Conservation (phyloP, 257 asterid species). For the Nicotiana tabacum region DNA sequence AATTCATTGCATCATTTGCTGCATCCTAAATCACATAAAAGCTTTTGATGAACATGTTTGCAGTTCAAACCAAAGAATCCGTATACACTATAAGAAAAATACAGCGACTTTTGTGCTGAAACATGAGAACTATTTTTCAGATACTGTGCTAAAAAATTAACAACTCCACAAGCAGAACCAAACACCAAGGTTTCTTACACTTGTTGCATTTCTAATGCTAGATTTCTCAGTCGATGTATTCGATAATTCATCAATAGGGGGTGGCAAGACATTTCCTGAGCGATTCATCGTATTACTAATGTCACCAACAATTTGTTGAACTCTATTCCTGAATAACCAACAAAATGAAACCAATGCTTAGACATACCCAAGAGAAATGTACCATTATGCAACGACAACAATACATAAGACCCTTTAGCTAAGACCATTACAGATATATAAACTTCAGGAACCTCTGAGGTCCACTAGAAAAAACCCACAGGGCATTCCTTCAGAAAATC, state of each 20-base stretch:
- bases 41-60: not conserved
- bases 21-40: slow-evolving; percentile 19
- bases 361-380: not conserved
- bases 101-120: slow-evolving; percentile 5
- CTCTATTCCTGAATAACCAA: slow-evolving; percentile 66
- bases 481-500: not conserved
- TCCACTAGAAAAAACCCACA: not conserved
- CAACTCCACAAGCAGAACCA: not conserved
- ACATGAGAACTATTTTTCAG: not conserved
- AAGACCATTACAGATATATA: not conserved
- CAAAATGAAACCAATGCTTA: slow-evolving; percentile 16
- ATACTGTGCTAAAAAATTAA: not conserved
- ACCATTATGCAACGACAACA: not conserved
- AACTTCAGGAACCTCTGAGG: slow-evolving; percentile 5
- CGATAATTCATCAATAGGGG: slow-evolving; percentile 50
- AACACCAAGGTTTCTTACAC: slow-evolving; percentile 33
- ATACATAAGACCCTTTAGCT: not conserved
- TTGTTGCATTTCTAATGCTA: slow-evolving; percentile 35
- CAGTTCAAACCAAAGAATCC: not conserved
- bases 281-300: slow-evolving; percentile 45
- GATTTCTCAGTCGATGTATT: slow-evolving; percentile 39
- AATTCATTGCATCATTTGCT: slow-evolving; percentile 27
- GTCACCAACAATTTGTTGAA: slow-evolving; percentile 84
- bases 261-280: slow-evolving; percentile 70
- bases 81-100: not conserved